Percentiles rank a stretch among this genome's conserved stretches.
Conservation (phyloP, 768 basidiomycete species). For the Lactarius akahatsu region DNA sequence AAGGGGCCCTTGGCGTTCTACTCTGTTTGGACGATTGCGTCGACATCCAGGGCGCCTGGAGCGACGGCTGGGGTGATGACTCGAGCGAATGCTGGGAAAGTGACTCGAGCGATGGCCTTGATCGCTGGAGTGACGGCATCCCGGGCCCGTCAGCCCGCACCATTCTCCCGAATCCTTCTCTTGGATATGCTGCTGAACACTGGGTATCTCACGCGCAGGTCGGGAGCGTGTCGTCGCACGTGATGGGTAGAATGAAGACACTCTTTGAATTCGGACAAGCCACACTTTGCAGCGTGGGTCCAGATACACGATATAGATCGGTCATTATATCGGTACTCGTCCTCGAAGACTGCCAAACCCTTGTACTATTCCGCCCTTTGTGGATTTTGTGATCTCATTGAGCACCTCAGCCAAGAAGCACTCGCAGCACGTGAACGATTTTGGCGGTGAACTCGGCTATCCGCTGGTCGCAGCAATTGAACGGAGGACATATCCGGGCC, state of each 20-base stretch:
- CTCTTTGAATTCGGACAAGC: background rate
- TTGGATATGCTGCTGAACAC: background rate
- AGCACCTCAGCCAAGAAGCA: background rate
- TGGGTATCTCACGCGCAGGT: background rate
- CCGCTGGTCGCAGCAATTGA: background rate
- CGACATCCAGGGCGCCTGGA: background rate
- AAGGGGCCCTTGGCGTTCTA: no score
- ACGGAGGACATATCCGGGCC: background rate
- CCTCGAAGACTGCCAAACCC: background rate
- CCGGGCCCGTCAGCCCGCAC: no score
- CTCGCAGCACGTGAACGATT: background rate
- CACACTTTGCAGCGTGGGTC: background rate
- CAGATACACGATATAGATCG: background rate
- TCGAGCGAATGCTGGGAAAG: no score
- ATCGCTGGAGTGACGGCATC: no score
- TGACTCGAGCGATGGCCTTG: no score
- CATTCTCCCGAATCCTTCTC: no score
- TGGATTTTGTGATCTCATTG: background rate
- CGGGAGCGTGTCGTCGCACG: background rate
- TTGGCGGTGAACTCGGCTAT: background rate
- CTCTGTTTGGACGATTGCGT: background rate
- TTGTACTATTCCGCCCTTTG: background rate
- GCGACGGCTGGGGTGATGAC: no score
- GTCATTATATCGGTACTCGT: rapidly evolving
- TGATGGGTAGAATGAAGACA: background rate